Percentiles rank a stretch among this genome's conserved stretches.
Conservation (phyloP, 768 basidiomycete species). For the Cystofilobasidium ferigula region DNA sequence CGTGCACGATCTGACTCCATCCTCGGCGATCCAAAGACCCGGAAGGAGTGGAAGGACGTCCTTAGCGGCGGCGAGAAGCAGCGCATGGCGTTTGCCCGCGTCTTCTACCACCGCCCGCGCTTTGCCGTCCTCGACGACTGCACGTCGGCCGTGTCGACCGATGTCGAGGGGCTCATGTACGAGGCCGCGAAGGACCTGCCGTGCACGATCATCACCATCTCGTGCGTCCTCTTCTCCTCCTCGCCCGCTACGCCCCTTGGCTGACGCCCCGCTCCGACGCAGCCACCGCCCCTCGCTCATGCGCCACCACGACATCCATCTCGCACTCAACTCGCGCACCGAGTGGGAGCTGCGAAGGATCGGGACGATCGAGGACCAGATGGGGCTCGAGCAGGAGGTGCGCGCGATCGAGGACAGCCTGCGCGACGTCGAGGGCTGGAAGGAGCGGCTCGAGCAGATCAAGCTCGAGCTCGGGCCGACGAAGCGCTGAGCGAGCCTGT, state of each 20-base stretch:
- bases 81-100: constrained; percentile 83
- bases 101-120: constrained; percentile 46
- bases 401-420: constrained; percentile 15
- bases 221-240: constrained; percentile 35
- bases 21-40: constrained; percentile 41
- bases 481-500: background rate
- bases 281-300: constrained; percentile 58
- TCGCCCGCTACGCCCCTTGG: constrained; percentile 32
- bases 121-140: constrained; percentile 54
- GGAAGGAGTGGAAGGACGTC: constrained; percentile 66
- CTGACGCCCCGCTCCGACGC: background rate
- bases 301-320: constrained; percentile 78
- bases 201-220: constrained; percentile 87
- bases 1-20: background rate
- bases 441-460: constrained; percentile 16
- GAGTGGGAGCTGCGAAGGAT: constrained; percentile 59
- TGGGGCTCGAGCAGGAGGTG: constrained; percentile 21
- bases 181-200: constrained; percentile 77
- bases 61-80: constrained; percentile 81
- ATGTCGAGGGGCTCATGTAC: constrained; percentile 94
- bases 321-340: constrained; percentile 64
- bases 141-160: constrained; percentile 88
- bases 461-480: constrained; percentile 7
- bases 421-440: constrained; percentile 19
- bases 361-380: constrained; percentile 56